Evolutionary conservation across 768 basidiomycete species (phyloP), one percentile per base, ranked within the genome.

Genomic region (Pleurotus sapidus): DNA sequence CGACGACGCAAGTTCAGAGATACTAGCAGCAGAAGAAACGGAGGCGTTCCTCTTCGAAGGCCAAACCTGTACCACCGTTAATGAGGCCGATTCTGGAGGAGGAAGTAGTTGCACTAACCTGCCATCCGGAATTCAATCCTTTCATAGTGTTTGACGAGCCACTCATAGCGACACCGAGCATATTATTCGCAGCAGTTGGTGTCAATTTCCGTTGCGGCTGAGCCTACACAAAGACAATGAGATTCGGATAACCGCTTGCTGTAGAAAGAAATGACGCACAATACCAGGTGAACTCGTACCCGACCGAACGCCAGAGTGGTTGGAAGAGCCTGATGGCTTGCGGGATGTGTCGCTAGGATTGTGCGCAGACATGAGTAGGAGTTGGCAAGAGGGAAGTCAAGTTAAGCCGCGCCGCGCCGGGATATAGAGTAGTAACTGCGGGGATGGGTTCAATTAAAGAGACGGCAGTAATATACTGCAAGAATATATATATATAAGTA

Each of bases 311-410:
- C 77, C 74, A 48, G 87, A 87, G 58, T 81, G 84, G 15, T 81
- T 79, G n/a, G 87, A 86, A 24, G 88, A 86, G 56, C 80, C 82
- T 34, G 88, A 88, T 42, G 86, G 84, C 65, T 88, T 88, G 65
- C 85, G 82, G 20, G 86, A 79, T 45, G 80, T 74, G 62, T 77
- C 73, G 46, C 72, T 75, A 63, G 74, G 72, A 77, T 75, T 64
- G 62, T 68, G 60, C 60, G 56, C 56, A 63, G 75, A 62, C 68
- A 70, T 63, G 60, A 63, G 68, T 72, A 43, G 47, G 45, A 39
- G 14, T 30, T n/a, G 30, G 27, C 49, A 27, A 15, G 20, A 34
- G 30, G 30, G 11, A 34, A 34, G 30, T 11, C 9, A 34, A 34
- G 9, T 34, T 34, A 34, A 34, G 9, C 30, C 30, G 30, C 30